These are phyloP conservation scores for Erodium moschatum DNA, from an alignment of 441 rosid genomes.

Conservation along the genomic window DNA sequence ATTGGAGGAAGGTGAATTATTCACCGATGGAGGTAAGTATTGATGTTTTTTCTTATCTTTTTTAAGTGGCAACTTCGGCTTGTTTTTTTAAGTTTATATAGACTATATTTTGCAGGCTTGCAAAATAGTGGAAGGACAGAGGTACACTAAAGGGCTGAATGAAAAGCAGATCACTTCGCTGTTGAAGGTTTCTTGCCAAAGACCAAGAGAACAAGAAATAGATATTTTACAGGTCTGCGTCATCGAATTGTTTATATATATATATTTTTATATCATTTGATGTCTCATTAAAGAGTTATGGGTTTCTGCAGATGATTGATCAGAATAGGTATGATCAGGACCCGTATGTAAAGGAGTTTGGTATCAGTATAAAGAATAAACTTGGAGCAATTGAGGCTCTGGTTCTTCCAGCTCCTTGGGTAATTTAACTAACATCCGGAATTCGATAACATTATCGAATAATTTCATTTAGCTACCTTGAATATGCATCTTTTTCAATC, in stretches of 20 bases:
- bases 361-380: slow-evolving; percentile 71
- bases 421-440: slow-evolving; percentile 23
- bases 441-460: background rate
- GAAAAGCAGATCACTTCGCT: slow-evolving; percentile 44
- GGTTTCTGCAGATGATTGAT: slow-evolving; percentile 28
- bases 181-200: slow-evolving; percentile 38
- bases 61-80: slow-evolving; percentile 2
- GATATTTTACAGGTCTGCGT: slow-evolving; percentile 34
- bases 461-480: too few species aligned
- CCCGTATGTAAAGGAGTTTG: slow-evolving; percentile 89
- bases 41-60: background rate
- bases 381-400: slow-evolving; percentile 87
- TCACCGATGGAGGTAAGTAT: slow-evolving; percentile 43
- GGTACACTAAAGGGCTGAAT: slow-evolving; percentile 41
- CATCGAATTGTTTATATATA: background rate
- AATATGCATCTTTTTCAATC: too few species aligned
- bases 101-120: slow-evolving; percentile 28
- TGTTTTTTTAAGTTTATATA: slow-evolving; percentile 3
- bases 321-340: slow-evolving; percentile 37
- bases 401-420: slow-evolving; percentile 99
- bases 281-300: background rate
- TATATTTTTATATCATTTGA: background rate
- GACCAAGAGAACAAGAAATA: slow-evolving; percentile 36
- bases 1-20: slow-evolving; percentile 34
- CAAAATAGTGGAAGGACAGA: slow-evolving; percentile 45